phyloP scores from a whole-genome alignment of 202 grass and related monocot genomes.

The Miscanthus sacchariflorus region DNA sequence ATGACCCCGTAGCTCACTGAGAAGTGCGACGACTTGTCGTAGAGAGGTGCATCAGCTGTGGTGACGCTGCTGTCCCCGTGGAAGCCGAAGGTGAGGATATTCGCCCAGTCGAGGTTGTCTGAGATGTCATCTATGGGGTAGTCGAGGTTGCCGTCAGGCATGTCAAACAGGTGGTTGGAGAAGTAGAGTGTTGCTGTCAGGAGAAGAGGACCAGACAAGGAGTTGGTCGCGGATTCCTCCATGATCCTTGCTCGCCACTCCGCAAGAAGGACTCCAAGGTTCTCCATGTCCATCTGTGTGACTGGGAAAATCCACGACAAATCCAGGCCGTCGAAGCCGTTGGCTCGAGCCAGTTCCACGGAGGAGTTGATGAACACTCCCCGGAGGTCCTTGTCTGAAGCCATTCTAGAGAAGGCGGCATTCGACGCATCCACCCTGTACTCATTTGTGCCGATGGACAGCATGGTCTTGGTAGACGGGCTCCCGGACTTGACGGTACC shows the following conservation, averaged over 20 bases:
- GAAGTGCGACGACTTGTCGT: slow-evolving; percentile 71
- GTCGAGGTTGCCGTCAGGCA: slow-evolving; percentile 54
- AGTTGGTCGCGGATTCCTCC: slow-evolving; percentile 47
- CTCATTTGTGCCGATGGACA: slow-evolving; percentile 57
- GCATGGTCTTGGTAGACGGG: slow-evolving; percentile 56
- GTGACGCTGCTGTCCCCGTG: slow-evolving; percentile 61
- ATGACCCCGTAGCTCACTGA: slow-evolving; percentile 73
- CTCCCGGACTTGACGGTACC: slow-evolving; percentile 53
- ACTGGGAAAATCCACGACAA: slow-evolving; percentile 73
- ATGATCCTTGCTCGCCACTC: slow-evolving; percentile 66
- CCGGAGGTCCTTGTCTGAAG: slow-evolving; percentile 44
- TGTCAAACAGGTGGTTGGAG: slow-evolving; percentile 78
- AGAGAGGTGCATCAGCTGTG: slow-evolving; percentile 59
- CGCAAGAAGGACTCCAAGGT: slow-evolving; percentile 58
- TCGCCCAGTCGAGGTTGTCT: slow-evolving; percentile 66
- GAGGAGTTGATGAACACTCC: slow-evolving; percentile 59
- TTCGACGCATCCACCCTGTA: slow-evolving; percentile 27
- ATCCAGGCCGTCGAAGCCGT: slow-evolving; percentile 75
- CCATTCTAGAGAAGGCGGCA: slow-evolving; percentile 71
- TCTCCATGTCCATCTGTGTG: slow-evolving; percentile 63
- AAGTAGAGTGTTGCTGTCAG: slow-evolving; percentile 75
- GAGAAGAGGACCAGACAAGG: slow-evolving; percentile 52
- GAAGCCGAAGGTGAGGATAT: slow-evolving; percentile 65
- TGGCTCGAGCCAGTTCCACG: slow-evolving; percentile 59
- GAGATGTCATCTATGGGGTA: slow-evolving; percentile 70